Evolutionary conservation across 1,139 yeast species (phyloP), one percentile per base, ranked within the genome.

Genomic region (Saccharomyces hybrid): DNA sequence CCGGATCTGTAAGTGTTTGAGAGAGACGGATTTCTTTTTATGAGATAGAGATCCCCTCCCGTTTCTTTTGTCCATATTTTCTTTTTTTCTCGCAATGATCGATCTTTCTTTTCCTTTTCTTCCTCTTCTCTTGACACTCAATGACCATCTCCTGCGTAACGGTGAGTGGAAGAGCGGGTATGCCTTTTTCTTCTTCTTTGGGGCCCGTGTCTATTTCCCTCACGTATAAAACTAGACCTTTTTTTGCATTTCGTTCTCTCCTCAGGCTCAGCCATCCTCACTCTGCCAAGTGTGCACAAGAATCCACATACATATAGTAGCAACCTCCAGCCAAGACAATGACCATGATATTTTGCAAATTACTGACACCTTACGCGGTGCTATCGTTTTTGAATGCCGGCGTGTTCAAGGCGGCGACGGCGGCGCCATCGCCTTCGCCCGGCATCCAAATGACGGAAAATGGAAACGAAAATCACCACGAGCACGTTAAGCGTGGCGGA

Each of bases 401-500:
- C 12, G 51, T 2, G 58, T 55, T 42, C 58, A 58, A 24, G 57
- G 50, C 34, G 51, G 55, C 28, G 52, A 50, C 28, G 49, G 42
- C 34, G 52, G 44, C 44, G 54, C 24, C 50, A 44, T 16, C 55
- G 51, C 53, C 60, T 21, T 16, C 55, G 53, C 53, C 60, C 44
- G 24, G 26, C 19, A 38, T 38, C n/a, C 44, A 38, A 38, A 19
- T 38, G 44, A 38, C 44, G 44, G 44, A 38, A 38, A 38, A 38
- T 38, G 46, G 2, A 27, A 31, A 16, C 14, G 42, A 31, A n/a
- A 26, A 57, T 47, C 54, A 53, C 27, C 54, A 57, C 47, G 57
- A 51, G 47, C 53, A 54, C 3, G 58, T 52, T 12, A 63, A 61
- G 54, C 69, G 73, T 56, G 64, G 72, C 51, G 73, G 72, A 28